phyloP scores from a whole-genome alignment of 495 filamentous ascomycete genomes.

The Cairneyella variabilis region DNA sequence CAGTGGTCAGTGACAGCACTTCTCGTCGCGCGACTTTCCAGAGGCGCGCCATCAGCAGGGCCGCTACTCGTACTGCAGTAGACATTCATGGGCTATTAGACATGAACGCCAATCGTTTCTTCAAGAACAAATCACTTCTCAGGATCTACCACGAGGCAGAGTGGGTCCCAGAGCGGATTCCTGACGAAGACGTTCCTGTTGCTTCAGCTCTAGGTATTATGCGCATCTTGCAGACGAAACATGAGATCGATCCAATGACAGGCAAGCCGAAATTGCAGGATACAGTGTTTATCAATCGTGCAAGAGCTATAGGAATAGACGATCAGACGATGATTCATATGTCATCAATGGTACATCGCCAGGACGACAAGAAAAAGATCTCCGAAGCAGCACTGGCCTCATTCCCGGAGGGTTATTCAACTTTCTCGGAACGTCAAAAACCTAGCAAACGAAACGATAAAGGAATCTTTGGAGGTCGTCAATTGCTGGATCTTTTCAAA shows the following conservation, averaged over 20 bases:
- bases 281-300: conserved; percentile 31
- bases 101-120: conserved; percentile 24
- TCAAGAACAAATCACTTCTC: conserved; percentile 30
- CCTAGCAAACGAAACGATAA: not conserved
- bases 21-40: conserved; percentile 5
- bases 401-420: conserved; percentile 6
- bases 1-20: not conserved
- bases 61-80: not conserved
- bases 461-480: not conserved
- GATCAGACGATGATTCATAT: conserved; percentile 18
- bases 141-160: conserved; percentile 22
- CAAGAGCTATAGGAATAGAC: conserved; percentile 21
- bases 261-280: conserved; percentile 24
- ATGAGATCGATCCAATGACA: conserved; percentile 25
- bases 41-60: not conserved
- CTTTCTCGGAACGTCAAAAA: not conserved
- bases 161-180: conserved; percentile 30
- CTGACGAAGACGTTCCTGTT: conserved; percentile 28
- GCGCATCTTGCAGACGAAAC: conserved; percentile 28
- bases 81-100: conserved; percentile 7
- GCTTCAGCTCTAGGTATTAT: conserved; percentile 18
- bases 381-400: not conserved
- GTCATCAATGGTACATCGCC: conserved; percentile 1
- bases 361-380: not conserved
- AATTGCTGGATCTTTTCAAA: conserved; percentile 24